Evolutionary conservation across 164 flowering plant genomes (phyloP).

Genomic region (Protea cynaroides): DNA sequence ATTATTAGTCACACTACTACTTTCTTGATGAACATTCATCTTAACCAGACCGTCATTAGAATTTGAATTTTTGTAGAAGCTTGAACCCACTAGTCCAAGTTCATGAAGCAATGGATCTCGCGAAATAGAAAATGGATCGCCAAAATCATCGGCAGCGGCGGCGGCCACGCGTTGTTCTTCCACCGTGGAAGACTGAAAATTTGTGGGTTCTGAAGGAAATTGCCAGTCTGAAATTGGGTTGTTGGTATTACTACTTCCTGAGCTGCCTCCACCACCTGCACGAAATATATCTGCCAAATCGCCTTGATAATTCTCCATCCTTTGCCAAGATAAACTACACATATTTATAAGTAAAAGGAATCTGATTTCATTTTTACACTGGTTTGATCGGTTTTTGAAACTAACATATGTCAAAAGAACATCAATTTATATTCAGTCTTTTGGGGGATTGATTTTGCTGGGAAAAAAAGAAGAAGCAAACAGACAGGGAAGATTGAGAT

Average conservation of each 20-base stretch:
- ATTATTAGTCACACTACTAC: background rate
- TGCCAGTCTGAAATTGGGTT: slow-evolving; percentile 18
- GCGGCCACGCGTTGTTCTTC: slow-evolving; percentile 13
- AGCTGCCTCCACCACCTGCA: slow-evolving; percentile 32
- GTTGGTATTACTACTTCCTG: background rate
- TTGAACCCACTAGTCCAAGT: slow-evolving; percentile 15
- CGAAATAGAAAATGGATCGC: slow-evolving; percentile 48
- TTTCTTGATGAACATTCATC: slow-evolving; percentile 10
- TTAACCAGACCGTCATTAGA: slow-evolving; percentile 8
- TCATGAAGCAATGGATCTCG: slow-evolving; percentile 56
- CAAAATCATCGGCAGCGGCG: slow-evolving; percentile 42
- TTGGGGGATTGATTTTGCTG: slow-evolving; percentile 4
- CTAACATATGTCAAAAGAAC: slow-evolving; percentile 15
- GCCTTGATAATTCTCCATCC: slow-evolving; percentile 66
- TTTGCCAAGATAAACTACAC: slow-evolving; percentile 29
- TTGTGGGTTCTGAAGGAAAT: slow-evolving; percentile 23
- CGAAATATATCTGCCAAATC: slow-evolving; percentile 79
- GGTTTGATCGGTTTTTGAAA: slow-evolving; percentile 7
- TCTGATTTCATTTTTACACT: background rate
- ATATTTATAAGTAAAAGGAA: slow-evolving; percentile 11
- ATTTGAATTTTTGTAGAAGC: slow-evolving; percentile 21
- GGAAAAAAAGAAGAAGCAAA: slow-evolving; percentile 1
- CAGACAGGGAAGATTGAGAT: slow-evolving; percentile 10
- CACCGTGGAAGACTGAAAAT: slow-evolving; percentile 5
- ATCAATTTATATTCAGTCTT: slow-evolving; percentile 10